phyloP scores from a whole-genome alignment of 1,284 basidiomycete species.

The Melampsora americana region DNA sequence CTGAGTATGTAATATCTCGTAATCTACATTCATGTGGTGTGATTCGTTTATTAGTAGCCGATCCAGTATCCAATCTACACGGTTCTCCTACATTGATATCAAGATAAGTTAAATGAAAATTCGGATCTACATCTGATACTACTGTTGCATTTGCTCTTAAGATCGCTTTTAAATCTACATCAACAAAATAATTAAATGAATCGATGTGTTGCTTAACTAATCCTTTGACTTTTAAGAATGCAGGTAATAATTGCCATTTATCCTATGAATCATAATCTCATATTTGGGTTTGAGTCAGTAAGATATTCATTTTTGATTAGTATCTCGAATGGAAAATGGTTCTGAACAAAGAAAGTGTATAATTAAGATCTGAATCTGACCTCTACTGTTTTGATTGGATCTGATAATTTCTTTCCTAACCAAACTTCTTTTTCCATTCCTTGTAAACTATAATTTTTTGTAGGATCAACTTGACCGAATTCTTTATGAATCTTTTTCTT shows the following conservation, averaged over 20 bases:
- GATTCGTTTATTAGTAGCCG: slow-evolving; percentile 72
- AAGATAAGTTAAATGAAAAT: slow-evolving; percentile 94
- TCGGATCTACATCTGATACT: slow-evolving; percentile 93
- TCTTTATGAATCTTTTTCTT: neutral
- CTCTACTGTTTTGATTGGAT: slow-evolving; percentile 60
- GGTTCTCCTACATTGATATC: slow-evolving; percentile 92
- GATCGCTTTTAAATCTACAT: slow-evolving; percentile 95
- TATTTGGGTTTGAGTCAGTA: neutral
- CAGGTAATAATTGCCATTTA: slow-evolving; percentile 93
- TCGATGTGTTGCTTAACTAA: slow-evolving; percentile 99
- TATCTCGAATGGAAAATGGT: neutral
- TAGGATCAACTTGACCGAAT: neutral
- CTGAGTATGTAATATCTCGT: slow-evolving; percentile 92
- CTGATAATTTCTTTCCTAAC: slow-evolving; percentile 56
- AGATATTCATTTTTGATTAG: neutral
- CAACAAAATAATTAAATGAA: slow-evolving; percentile 99
- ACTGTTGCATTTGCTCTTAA: slow-evolving; percentile 84
- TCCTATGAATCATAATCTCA: slow-evolving; percentile 62
- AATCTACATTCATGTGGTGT: slow-evolving; percentile 97
- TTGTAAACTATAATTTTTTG: slow-evolving; percentile 24
- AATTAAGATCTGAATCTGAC: slow-evolving; percentile 50
- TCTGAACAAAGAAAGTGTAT: neutral
- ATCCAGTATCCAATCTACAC: slow-evolving; percentile 74
- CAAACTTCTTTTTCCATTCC: slow-evolving; percentile 53
- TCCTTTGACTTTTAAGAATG: slow-evolving; percentile 92